Evolutionary conservation across 306 rosid genomes (phyloP).

Genomic region (Sesbania bispinosa): DNA sequence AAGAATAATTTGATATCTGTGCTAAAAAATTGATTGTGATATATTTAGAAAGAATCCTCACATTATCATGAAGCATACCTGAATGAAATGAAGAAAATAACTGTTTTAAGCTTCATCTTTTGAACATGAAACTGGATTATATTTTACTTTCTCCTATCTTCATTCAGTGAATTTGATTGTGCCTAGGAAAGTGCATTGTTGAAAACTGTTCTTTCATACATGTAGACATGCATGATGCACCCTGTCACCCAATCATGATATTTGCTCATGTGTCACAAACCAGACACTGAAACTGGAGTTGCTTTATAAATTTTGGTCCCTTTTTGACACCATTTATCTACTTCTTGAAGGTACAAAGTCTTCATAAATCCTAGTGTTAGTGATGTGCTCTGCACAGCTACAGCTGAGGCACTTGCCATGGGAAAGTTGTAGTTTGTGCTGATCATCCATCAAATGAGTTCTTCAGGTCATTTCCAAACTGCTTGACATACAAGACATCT

Average conservation of each 20-base stretch:
- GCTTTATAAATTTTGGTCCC: background rate
- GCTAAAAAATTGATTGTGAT: background rate
- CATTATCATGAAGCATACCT: background rate
- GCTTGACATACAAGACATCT: conserved; percentile 78
- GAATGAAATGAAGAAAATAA: background rate
- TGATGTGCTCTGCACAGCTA: conserved; percentile 93
- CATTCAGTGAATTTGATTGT: background rate
- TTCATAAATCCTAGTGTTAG: conserved; percentile 95
- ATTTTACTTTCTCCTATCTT: background rate
- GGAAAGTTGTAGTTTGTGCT: conserved; percentile 91
- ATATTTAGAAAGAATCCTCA: background rate
- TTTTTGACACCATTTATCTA: conserved; percentile 18
- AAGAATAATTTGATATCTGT: conserved; percentile 34
- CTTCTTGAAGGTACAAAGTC: conserved; percentile 82
- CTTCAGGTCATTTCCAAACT: conserved; percentile 85
- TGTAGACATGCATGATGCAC: background rate
- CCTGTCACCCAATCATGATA: background rate
- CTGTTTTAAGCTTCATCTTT: background rate
- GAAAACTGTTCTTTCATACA: background rate
- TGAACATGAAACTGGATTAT: background rate
- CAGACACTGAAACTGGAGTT: background rate
- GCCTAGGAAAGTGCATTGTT: background rate
- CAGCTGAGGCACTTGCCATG: conserved; percentile 99
- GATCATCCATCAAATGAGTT: conserved; percentile 91
- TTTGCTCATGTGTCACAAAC: background rate